A percentile compares a stretch with the other conserved stretches of the same genome.
These are phyloP conservation scores for Fraxinus baroniana DNA, from an alignment of 305 asterid genomes.

Conservation along the genomic window DNA sequence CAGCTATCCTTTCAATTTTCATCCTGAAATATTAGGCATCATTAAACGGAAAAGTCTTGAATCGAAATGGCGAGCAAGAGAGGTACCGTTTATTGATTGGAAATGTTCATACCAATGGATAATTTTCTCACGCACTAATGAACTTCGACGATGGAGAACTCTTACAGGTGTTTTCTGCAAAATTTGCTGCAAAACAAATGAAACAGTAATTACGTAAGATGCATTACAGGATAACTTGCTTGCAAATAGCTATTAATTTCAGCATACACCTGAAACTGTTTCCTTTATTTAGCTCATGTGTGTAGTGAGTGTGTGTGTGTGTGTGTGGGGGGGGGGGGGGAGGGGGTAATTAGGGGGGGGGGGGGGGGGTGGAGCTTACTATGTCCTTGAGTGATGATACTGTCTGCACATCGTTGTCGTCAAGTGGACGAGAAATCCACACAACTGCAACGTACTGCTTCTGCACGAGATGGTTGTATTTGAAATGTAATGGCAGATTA, in stretches of 20 bases:
- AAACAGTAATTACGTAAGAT: neutral
- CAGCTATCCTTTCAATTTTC: conserved; percentile 65
- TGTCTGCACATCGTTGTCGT: conserved; percentile 46
- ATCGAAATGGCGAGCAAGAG: neutral
- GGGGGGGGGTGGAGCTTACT: conserved; percentile 35
- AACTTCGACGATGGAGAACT: conserved; percentile 98
- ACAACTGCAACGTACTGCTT: conserved; percentile 88
- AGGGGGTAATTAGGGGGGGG: neutral
- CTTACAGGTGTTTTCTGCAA: conserved; percentile 88
- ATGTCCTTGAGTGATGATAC: conserved; percentile 56
- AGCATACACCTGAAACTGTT: neutral
- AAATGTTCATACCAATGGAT: conserved; percentile 66
- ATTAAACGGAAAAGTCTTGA: conserved; percentile 21
- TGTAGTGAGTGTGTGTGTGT: neutral
- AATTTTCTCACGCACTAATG: conserved; percentile 71
- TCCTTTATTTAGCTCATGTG: neutral
- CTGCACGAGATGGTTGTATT: conserved; percentile 38
- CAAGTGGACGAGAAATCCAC: conserved; percentile 79
- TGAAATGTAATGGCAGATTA: conserved; percentile 15
- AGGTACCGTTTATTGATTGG: conserved; percentile 14
- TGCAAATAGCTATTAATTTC: neutral
- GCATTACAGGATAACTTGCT: neutral
- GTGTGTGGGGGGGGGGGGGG: neutral
- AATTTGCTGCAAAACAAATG: conserved; percentile 55
- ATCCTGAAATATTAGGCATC: conserved; percentile 54